Base-by-base conservation (phyloP, 108 stramenopile species). In the Schizochytrium sp. region DNA sequence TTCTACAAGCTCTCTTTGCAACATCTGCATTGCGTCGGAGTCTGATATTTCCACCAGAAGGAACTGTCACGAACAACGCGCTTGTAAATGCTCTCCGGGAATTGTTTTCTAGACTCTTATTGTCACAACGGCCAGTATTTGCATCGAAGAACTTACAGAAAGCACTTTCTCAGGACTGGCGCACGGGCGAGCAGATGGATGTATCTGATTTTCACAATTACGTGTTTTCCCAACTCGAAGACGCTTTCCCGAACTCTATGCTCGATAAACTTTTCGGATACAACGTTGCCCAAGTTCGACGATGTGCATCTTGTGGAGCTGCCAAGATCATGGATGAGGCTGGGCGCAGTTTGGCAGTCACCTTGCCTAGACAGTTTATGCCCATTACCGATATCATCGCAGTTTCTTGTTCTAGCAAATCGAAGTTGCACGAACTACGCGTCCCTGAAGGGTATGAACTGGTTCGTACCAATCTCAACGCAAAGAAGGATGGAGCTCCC, bases 131-230 rank as follows among this genome's bases (percentile, higher is more conserved):
- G 28, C 76, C 76, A 13, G 53, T 55, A 0, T 49, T 55, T 55
- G 76, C 53, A 5, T 40, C 76, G 5, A 83, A 50, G 28, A 53
- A 50, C 12, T 53, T 83, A n/a, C 76, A 83, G 28, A 5, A 2
- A 10, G 76, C 76, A 5, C 76, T 83, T 40, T 49, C 47, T 56
- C 8, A 55, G 10, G 50, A 55, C 28, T 83, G 76, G 76, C 47
- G 53, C 13, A 83, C 76, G 8, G 76, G 76, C 8, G 76, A 83
- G 53, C 76, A 83, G 47, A 83, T 83, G 76, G 76, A 83, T 28
- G 76, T 83, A 13, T 49, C 76, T 1, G 76, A 83, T 53, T 83
- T 83, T 83, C 76, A 83, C 28, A 55, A 83, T 2, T 83, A 83
- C 2, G 50, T 83, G 17, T 55, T 83, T 49, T 47, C 76, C 5